Conservation (phyloP, 106 monocot species). For the Triglochin maritima region DNA sequence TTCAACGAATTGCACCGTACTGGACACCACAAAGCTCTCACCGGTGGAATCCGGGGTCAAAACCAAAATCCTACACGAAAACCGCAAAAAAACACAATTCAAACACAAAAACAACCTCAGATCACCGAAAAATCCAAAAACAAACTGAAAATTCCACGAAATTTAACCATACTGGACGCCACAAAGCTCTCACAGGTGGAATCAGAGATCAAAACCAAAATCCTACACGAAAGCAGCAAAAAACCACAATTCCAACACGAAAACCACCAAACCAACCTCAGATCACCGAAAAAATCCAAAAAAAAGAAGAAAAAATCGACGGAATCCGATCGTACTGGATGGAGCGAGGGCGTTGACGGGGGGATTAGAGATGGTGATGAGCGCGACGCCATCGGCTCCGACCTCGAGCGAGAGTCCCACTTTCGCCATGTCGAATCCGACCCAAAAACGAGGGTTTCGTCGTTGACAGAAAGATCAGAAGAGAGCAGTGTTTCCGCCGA, state of each 20-base stretch:
- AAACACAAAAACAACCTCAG: not conserved
- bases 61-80: not conserved
- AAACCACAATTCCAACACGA: not conserved
- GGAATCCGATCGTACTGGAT: conserved; percentile 14
- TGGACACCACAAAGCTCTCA: too few species aligned
- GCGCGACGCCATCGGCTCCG: conserved; percentile 53
- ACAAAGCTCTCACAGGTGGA: too few species aligned
- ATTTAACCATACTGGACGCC: too few species aligned
- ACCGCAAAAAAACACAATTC: not conserved
- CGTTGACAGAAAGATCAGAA: too few species aligned
- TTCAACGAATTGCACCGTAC: too few species aligned
- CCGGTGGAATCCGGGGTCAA: too few species aligned
- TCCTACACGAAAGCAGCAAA: not conserved
- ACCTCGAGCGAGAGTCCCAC: conserved; percentile 46
- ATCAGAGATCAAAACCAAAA: not conserved
- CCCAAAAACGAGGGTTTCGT: too few species aligned
- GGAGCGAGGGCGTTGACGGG: conserved; percentile 61
- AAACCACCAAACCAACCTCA: not conserved
- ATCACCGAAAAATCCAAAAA: not conserved
- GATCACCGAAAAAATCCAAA: not conserved
- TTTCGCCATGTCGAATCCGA: conserved; percentile 17
- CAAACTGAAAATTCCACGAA: not conserved
- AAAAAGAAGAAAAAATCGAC: not conserved
- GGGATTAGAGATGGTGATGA: conserved; percentile 57
- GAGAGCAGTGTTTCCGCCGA: too few species aligned